Percentiles rank a stretch among this genome's conserved stretches.
Conservation (phyloP, 2,329 filamentous ascomycete genomes). For the Fusarium proliferatum region DNA sequence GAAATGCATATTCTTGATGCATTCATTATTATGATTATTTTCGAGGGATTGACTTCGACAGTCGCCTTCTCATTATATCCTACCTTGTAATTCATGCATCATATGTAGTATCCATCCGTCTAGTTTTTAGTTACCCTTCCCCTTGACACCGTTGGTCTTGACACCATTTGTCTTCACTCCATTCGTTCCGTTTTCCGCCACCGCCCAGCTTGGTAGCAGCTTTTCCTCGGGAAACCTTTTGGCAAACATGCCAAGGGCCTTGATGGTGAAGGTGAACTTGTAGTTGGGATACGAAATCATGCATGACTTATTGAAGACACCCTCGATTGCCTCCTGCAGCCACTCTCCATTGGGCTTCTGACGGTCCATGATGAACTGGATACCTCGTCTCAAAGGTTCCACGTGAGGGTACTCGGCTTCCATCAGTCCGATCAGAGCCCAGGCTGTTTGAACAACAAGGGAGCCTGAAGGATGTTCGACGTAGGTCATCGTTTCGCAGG, state of each 20-base stretch:
- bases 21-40: neutral
- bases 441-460: slow-evolving; percentile 94
- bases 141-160: neutral
- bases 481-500: slow-evolving; percentile 82
- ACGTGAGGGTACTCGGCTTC: slow-evolving; percentile 84
- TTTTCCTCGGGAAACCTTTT: slow-evolving; percentile 74
- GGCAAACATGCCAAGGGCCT: slow-evolving; percentile 91
- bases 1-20: neutral
- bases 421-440: slow-evolving; percentile 85
- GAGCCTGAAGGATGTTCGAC: slow-evolving; percentile 78
- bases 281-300: slow-evolving; percentile 99
- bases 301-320: slow-evolving; percentile 98
- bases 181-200: slow-evolving; percentile 5
- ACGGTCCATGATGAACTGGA: slow-evolving; percentile 84
- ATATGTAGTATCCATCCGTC: neutral
- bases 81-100: neutral
- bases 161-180: neutral
- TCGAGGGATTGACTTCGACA: neutral
- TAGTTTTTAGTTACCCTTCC: neutral
- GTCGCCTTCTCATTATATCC: neutral
- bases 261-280: slow-evolving; percentile 95
- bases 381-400: slow-evolving; percentile 76
- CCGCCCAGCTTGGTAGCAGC: slow-evolving; percentile 50
- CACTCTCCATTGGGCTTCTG: slow-evolving; percentile 93
- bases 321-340: slow-evolving; percentile 95